Evolutionary conservation across 768 basidiomycete genomes (phyloP), one percentile per base, ranked within the genome.

Genomic region (Hygrocybe punicea): DNA sequence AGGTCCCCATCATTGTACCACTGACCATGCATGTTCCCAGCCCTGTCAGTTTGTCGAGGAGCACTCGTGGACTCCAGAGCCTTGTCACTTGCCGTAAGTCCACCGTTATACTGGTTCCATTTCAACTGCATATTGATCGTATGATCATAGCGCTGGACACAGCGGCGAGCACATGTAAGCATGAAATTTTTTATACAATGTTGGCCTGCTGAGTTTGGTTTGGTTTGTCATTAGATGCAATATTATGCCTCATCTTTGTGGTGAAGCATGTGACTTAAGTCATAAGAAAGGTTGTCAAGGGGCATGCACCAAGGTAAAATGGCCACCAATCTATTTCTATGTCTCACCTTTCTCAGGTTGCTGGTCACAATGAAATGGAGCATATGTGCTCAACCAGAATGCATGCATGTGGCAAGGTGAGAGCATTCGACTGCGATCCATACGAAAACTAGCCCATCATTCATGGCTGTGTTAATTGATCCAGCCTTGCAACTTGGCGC

Each of bases 121-220:
- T 35, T 44, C 16, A 7, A 29, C 16, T 51, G 2, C 34, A 17
- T 29, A 19, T 2, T 35, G 29, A 61, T 46, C 9, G 24, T 17
- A 67, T 25, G 81, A 85, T 0, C 60, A 68, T 17, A 85, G 84
- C n/a, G 84, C 83, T 33, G 85, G 84, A 0, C 84, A 86, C 56
- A 64, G 75, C n/a, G 82, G 81, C 14, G 71, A 69, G 10, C 84
- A 85, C 58, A 74, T 83, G 84, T 84, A 65, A 51, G 78, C 4
- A n/a, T n/a, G n/a, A n/a, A 86, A 85, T 56, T 63, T 6, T 23
- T 54, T 35, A 46, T 14, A 33, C 36, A 17, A 8, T 4, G n/a
- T 10, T 13, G 24, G 37, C 40, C 4, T 10, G 42, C 47, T 16
- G 23, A 2, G 1, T 55, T 2, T 23, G 8, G 23, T 42, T 25